Conservation (phyloP, 2,329 filamentous ascomycete genomes). For the Trichoderma harzianum region DNA sequence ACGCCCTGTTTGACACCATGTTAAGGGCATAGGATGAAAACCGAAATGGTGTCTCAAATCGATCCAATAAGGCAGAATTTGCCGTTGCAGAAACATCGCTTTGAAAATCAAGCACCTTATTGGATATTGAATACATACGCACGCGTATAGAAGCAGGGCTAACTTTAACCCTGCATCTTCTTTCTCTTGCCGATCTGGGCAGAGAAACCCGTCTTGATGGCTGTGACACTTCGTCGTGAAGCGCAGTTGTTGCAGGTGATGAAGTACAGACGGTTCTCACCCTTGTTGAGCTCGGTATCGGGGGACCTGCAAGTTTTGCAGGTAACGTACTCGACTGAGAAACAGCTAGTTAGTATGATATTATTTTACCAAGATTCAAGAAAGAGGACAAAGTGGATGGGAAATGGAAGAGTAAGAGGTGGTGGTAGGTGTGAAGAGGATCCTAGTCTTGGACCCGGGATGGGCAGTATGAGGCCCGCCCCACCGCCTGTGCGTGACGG, state of each 20-base stretch:
- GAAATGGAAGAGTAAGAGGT: background rate
- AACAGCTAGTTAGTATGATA: slow-evolving; percentile 28
- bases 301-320: slow-evolving; percentile 97
- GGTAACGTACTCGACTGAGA: slow-evolving; percentile 85
- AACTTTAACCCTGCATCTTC: slow-evolving; percentile 77
- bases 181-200: slow-evolving; percentile 98
- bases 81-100: slow-evolving; percentile 1
- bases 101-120: background rate
- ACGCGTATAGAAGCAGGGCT: background rate
- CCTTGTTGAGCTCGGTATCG: slow-evolving; percentile 95
- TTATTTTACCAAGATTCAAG: background rate
- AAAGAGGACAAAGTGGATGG: too few relatives aligned
- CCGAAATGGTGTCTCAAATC: background rate
- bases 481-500: background rate
- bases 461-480: background rate
- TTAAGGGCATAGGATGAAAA: background rate
- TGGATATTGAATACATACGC: background rate
- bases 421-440: background rate
- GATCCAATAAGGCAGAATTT: background rate
- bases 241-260: slow-evolving; percentile 88
- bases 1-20: background rate
- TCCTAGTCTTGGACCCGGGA: background rate
- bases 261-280: slow-evolving; percentile 98
- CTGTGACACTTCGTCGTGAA: slow-evolving; percentile 82
- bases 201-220: slow-evolving; percentile 99